phyloP scores from a whole-genome alignment of 169 alveolate genomes.

The Eimeria sp. region DNA sequence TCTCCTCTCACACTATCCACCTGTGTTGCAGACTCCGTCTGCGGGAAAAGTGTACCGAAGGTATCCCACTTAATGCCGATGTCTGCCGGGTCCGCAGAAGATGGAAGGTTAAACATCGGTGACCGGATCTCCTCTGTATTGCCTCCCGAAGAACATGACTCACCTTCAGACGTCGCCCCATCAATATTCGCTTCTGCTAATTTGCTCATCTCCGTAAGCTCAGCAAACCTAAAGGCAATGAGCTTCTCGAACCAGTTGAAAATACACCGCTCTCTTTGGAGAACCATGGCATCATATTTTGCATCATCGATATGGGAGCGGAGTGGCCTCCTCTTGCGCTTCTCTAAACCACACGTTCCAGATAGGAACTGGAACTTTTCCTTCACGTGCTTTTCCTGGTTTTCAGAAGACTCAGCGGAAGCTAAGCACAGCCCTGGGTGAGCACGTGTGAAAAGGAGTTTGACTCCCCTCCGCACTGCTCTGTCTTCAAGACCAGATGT shows the following conservation, averaged over 20 bases:
- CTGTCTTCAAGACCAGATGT: neutral
- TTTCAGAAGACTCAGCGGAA: neutral
- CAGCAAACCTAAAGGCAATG: constrained; percentile 32
- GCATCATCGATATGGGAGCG: neutral
- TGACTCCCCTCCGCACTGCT: constrained; percentile 14
- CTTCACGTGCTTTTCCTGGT: neutral
- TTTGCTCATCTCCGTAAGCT: neutral
- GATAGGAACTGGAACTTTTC: neutral
- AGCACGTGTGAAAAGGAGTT: constrained; percentile 23
- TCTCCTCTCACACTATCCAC: neutral
- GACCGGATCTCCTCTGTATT: neutral
- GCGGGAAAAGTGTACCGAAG: constrained; percentile 25
- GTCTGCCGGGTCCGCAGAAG: constrained; percentile 5
- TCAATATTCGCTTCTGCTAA: neutral
- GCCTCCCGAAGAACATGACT: neutral
- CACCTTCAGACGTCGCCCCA: neutral
- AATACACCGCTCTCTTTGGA: constrained; percentile 8
- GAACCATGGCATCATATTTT: constrained; percentile 28
- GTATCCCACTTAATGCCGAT: constrained; percentile 40
- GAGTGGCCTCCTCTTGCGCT: neutral
- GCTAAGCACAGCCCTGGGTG: neutral
- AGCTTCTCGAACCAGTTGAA: constrained; percentile 42
- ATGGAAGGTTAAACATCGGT: neutral
- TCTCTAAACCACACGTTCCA: neutral
- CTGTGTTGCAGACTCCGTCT: neutral